Base-by-base conservation (phyloP, 306 rosid species). In the Cajanus cajan region DNA sequence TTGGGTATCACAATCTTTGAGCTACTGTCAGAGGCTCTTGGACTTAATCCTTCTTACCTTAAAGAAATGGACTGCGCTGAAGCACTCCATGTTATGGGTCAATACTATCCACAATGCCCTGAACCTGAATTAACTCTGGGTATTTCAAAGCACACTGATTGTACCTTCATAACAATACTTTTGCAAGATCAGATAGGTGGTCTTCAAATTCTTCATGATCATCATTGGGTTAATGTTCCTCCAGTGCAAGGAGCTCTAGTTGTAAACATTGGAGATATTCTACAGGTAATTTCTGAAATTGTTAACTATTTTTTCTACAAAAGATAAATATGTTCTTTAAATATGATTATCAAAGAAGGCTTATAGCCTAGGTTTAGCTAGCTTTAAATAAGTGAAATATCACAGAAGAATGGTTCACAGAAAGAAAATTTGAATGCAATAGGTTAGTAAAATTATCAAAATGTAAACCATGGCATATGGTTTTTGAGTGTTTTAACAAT, bases 101-200 rank as follows among this genome's bases (percentile, higher is more conserved):
- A 81, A 5, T 78, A 78, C 48, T 85, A 78, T 51, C 85, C 88
- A 5, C 34, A 55, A 19, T 85, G 88, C 37, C 88, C 86, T 67
- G 83, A 85, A 59, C 88, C 83, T 21, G 86, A 85, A 28, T 41
- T 82, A 24, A 81, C 88, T 4, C 4, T 82, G 37, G 88, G 88
- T 0, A 12, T 31, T 7, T 2, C 59, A 4, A 71, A 65, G 77
- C 92, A 86, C 64, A n/a, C 82, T 6, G 90, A 85, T 77, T 24
- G 5, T 41, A 25, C 12, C 68, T 85, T 84, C 80, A 16, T 89
- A 37, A 85, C 90, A 2, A 33, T 89, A 51, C 89, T 89, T 24
- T 66, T 87, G 4, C 88, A 89, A 83, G 88, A 89, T 34, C 85
- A 81, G 31, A 74, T 78, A 0, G 93, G 90, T 2, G 93, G 89